Conservation (phyloP, 495 filamentous ascomycete genomes). For the Penicillium chermesinum region DNA sequence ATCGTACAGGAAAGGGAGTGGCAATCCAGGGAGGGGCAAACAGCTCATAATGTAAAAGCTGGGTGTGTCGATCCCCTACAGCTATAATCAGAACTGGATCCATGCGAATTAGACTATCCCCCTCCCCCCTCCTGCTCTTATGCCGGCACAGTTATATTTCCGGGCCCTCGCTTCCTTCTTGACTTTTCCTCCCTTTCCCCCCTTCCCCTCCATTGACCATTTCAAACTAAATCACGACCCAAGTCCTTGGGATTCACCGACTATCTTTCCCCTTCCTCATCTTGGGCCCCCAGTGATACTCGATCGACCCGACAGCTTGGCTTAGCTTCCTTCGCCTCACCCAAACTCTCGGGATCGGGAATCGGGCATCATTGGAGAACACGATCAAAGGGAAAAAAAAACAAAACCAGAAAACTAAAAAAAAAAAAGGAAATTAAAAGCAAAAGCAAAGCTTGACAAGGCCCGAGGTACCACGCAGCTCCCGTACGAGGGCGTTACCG, state of each 20-base stretch:
- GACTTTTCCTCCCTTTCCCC: neutral
- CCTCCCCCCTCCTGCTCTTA: neutral
- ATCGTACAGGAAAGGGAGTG: conserved; percentile 1
- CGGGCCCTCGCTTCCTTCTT: conserved; percentile 8
- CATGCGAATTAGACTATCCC: neutral
- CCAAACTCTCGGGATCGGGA: neutral
- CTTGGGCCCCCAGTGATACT: conserved; percentile 1
- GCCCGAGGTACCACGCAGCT: neutral
- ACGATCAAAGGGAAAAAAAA: neutral
- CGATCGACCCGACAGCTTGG: conserved; percentile 28
- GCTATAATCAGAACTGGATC: conserved; percentile 14
- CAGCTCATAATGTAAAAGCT: conserved; percentile 9
- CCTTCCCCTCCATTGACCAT: no score
- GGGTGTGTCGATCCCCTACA: conserved; percentile 19
- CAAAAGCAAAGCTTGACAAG: no score
- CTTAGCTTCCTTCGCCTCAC: conserved; percentile 11
- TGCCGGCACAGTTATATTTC: conserved; percentile 9
- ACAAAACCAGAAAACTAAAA: neutral
- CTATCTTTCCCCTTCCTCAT: neutral
- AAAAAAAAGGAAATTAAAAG: neutral
- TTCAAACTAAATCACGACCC: conserved; percentile 7
- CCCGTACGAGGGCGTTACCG: neutral
- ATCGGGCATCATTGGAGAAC: neutral
- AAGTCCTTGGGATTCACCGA: conserved; percentile 6
- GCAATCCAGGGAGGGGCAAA: conserved; percentile 23